A percentile compares a stretch with the other conserved stretches of the same genome.
These are phyloP conservation scores for Linnemannia schmuckeri DNA, from an alignment of 192 early-diverging fungal species.

Conservation along the genomic window DNA sequence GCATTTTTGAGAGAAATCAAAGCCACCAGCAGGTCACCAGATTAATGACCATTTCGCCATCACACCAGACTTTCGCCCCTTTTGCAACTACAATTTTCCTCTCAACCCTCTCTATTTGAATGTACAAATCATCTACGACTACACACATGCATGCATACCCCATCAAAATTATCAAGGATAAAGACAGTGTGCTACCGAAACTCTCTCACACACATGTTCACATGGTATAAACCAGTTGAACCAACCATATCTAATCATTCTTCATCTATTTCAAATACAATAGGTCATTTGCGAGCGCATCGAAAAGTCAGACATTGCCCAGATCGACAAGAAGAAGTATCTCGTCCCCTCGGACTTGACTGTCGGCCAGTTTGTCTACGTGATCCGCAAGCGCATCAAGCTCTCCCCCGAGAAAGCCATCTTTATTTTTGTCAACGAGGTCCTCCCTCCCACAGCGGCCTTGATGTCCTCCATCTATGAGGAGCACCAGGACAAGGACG, in stretches of 20 bases:
- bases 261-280: background rate
- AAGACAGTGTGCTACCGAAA: too few species aligned
- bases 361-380: constrained; percentile 98
- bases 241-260: background rate
- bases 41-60: background rate
- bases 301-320: constrained; percentile 96
- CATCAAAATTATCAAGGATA: too few species aligned
- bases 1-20: constrained; percentile 5
- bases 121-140: background rate
- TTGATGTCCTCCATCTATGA: constrained; percentile 96
- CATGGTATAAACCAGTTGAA: background rate
- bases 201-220: background rate
- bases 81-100: background rate
- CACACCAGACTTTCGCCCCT: background rate
- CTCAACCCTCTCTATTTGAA: background rate
- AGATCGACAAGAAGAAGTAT: constrained; percentile 99
- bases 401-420: constrained; percentile 97
- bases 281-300: constrained; percentile 94
- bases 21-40: background rate
- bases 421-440: constrained; percentile 98
- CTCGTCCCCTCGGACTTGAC: constrained; percentile 97
- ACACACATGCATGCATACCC: background rate
- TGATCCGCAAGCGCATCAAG: constrained; percentile 97
- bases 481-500: constrained; percentile 98
- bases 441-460: constrained; percentile 94